A percentile compares a stretch with the other conserved stretches of the same genome.
Evolutionary conservation across 2,329 filamentous ascomycete species (phyloP).

Genomic region (Botrytis porri): DNA sequence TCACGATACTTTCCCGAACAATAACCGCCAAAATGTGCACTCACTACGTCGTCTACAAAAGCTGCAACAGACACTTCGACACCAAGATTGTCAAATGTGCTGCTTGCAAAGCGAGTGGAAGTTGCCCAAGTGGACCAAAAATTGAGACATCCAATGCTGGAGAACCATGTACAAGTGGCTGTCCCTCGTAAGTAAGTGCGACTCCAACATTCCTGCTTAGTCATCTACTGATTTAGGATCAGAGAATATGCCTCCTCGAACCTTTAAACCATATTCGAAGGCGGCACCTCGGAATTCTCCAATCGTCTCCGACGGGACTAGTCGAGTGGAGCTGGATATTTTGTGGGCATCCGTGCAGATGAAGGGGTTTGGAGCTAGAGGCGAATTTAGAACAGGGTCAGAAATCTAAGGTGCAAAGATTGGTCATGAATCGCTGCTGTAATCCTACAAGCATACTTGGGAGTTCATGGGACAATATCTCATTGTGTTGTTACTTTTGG

Average conservation of each 20-base stretch:
- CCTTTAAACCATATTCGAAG: slow-evolving; percentile 11
- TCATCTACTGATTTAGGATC: neutral
- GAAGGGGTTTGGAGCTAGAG: slow-evolving; percentile 12
- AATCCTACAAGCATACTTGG: slow-evolving; percentile 22
- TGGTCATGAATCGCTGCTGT: slow-evolving; percentile 15
- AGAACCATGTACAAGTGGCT: slow-evolving; percentile 13
- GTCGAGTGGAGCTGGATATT: slow-evolving; percentile 12
- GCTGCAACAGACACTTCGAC: neutral
- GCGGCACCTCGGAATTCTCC: slow-evolving; percentile 7
- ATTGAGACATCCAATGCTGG: neutral
- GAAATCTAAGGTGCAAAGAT: slow-evolving; percentile 2
- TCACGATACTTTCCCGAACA: neutral
- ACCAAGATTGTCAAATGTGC: neutral
- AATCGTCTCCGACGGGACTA: slow-evolving; percentile 10
- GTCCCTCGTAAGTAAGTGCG: slow-evolving; percentile 20
- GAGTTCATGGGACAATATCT: slow-evolving; percentile 19
- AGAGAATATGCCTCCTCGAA: slow-evolving; percentile 6
- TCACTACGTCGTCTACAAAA: slow-evolving; percentile 3
- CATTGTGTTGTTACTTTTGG: slow-evolving; percentile 15
- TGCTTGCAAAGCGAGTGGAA: slow-evolving; percentile 1
- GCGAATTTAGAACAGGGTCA: slow-evolving; percentile 1
- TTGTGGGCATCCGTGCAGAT: slow-evolving; percentile 12
- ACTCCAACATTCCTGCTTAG: neutral
- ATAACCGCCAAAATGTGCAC: slow-evolving; percentile 16
- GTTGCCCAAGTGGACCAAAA: neutral